Evolutionary conservation across 495 filamentous ascomycete species (phyloP).

Genomic region (Aspergillus campestris): DNA sequence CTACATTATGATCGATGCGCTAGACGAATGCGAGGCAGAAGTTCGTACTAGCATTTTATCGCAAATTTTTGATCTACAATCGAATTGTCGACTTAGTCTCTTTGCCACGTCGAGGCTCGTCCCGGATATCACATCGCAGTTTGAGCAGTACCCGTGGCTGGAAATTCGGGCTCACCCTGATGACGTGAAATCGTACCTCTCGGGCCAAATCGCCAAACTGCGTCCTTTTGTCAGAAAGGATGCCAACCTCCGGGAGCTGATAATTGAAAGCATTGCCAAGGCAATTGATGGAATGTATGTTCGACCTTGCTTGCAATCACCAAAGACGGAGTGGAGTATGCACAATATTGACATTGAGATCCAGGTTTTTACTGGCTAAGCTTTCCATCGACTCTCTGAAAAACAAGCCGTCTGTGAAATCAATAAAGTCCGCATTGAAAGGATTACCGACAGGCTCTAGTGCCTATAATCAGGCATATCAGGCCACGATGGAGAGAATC

Average conservation of each 20-base stretch:
- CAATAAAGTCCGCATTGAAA: too few relatives aligned
- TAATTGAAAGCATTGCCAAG: conserved; percentile 1
- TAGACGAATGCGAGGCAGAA: conserved; percentile 33
- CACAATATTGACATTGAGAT: too few relatives aligned
- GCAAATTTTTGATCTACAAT: conserved; percentile 20
- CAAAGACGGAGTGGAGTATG: too few relatives aligned
- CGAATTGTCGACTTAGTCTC: conserved; percentile 11
- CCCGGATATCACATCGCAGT: conserved; percentile 20
- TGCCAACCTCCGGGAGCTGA: background rate
- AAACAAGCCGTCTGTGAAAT: too few relatives aligned
- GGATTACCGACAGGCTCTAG: too few relatives aligned
- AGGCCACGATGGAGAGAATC: too few relatives aligned
- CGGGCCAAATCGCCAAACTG: conserved; percentile 4
- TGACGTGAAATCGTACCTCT: conserved; percentile 27
- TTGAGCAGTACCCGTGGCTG: conserved; percentile 11
- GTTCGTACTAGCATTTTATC: background rate
- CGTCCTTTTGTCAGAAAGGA: background rate
- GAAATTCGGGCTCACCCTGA: conserved; percentile 30
- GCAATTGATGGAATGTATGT: conserved; percentile 7
- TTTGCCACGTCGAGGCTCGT: conserved; percentile 34
- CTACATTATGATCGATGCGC: conserved; percentile 23
- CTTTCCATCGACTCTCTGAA: too few relatives aligned
- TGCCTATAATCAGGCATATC: too few relatives aligned
- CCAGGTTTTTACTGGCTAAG: too few relatives aligned
- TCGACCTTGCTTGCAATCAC: too few relatives aligned